Conservation (phyloP, 1,284 basidiomycete species). For the Anthracocystis panici-leucophaei region DNA sequence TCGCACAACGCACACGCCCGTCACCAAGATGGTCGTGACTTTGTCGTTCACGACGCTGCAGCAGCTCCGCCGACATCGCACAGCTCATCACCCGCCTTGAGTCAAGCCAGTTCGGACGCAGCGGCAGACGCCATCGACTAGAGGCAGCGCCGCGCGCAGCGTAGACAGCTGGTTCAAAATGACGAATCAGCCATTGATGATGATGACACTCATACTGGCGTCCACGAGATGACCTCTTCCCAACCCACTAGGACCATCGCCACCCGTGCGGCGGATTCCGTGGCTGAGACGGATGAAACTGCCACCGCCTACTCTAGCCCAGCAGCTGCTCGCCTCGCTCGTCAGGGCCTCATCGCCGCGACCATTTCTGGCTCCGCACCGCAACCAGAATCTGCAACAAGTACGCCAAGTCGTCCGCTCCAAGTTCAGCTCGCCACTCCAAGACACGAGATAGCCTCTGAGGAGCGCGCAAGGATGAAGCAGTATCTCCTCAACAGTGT, state of each 20-base stretch:
- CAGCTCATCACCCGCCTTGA: constrained; percentile 8
- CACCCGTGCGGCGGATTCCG: constrained; percentile 14
- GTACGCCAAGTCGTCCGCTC: constrained; percentile 34
- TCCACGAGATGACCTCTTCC: neutral
- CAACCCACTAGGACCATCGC: constrained; percentile 17
- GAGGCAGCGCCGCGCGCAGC: constrained; percentile 33
- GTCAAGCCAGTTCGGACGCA: neutral
- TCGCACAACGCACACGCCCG: neutral
- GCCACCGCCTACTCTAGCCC: constrained; percentile 51
- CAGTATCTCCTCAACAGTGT: constrained; percentile 57
- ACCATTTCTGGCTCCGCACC: neutral
- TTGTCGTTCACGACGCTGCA: constrained; percentile 36
- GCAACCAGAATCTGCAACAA: constrained; percentile 14
- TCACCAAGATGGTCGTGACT: constrained; percentile 23
- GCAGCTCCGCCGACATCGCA: constrained; percentile 14
- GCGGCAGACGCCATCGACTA: constrained; percentile 20
- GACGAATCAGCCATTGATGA: constrained; percentile 42
- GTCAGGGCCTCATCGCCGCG: constrained; percentile 23
- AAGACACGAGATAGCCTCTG: constrained; percentile 22
- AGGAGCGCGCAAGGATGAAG: constrained; percentile 48
- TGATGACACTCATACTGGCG: constrained; percentile 17
- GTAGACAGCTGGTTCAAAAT: constrained; percentile 34
- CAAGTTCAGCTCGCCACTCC: constrained; percentile 30
- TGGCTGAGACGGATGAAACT: constrained; percentile 32
- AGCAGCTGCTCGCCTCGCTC: constrained; percentile 44